Evolutionary conservation across 176 grass and related monocot species (phyloP).

Genomic region (Zizania latifolia): DNA sequence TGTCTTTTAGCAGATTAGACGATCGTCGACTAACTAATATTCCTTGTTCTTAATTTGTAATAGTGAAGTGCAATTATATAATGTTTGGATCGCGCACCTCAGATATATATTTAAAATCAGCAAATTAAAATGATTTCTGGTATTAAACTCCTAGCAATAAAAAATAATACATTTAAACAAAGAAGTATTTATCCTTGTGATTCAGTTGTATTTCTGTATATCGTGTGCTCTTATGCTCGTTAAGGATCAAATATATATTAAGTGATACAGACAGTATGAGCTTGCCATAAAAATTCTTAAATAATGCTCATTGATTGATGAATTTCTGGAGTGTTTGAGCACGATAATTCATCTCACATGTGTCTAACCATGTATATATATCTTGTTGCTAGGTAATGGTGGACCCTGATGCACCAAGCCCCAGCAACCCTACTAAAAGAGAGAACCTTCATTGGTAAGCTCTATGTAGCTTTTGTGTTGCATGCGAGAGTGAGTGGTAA

Average conservation of each 20-base stretch:
- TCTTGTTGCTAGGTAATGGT: slow-evolving; percentile 80
- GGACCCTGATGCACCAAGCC: slow-evolving; percentile 95
- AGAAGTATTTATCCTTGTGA: no score
- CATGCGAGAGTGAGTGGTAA: slow-evolving; percentile 18
- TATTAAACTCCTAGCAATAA: no score
- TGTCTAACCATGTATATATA: slow-evolving; percentile 1
- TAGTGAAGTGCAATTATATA: not conserved
- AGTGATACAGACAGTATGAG: not conserved
- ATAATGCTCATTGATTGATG: not conserved
- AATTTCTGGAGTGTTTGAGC: not conserved
- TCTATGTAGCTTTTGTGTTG: slow-evolving; percentile 25
- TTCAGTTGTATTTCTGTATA: no score
- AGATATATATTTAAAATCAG: no score
- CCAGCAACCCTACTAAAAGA: slow-evolving; percentile 78
- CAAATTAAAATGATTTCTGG: no score
- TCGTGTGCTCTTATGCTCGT: no score
- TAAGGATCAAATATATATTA: not conserved
- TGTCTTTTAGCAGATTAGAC: slow-evolving; percentile 19
- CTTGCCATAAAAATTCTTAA: not conserved
- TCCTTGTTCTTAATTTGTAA: not conserved
- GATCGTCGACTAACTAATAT: slow-evolving; percentile 4
- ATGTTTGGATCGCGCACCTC: no score
- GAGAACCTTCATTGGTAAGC: slow-evolving; percentile 97
- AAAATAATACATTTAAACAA: no score
- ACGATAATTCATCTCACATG: not conserved